A percentile compares a stretch with the other conserved stretches of the same genome.
Conservation (phyloP, 2,329 filamentous ascomycete genomes). For the Neurospora sp. region DNA sequence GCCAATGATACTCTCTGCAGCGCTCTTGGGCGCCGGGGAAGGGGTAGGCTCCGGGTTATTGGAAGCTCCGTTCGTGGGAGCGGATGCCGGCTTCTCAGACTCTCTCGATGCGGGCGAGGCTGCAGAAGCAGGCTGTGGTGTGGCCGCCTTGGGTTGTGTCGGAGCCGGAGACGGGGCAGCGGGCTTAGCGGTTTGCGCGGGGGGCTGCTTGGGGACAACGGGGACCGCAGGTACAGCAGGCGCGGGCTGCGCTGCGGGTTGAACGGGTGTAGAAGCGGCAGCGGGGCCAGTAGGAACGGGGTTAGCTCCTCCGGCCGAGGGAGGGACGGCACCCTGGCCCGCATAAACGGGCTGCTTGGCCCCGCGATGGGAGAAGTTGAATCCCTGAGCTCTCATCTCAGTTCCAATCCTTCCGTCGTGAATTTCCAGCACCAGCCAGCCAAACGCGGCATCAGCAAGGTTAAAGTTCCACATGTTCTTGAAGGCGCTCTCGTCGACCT, state of each 20-base stretch:
- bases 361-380: constrained; percentile 96
- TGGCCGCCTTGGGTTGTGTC: constrained; percentile 36
- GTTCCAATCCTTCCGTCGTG: constrained; percentile 94
- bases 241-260: constrained; percentile 24
- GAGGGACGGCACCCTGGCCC: constrained; percentile 18
- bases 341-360: constrained; percentile 52
- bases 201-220: constrained; percentile 21
- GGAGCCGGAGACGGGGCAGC: constrained; percentile 26
- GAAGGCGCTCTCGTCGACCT: constrained; percentile 97
- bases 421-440: constrained; percentile 88
- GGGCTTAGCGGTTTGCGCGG: constrained; percentile 33
- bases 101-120: constrained; percentile 40
- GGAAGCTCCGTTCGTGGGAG: constrained; percentile 41
- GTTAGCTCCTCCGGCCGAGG: constrained; percentile 25
- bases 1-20: constrained; percentile 61
- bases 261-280: constrained; percentile 24
- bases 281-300: constrained; percentile 21
- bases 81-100: constrained; percentile 41
- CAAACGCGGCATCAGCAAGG: constrained; percentile 91
- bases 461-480: constrained; percentile 99
- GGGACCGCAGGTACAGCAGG: constrained; percentile 33
- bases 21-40: constrained; percentile 50
- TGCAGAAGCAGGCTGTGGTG: constrained; percentile 32
- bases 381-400: constrained; percentile 96
- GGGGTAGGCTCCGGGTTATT: constrained; percentile 41